Evolutionary conservation across 106 monocot genomes (phyloP).

Genomic region (Dendrobium nobile): DNA sequence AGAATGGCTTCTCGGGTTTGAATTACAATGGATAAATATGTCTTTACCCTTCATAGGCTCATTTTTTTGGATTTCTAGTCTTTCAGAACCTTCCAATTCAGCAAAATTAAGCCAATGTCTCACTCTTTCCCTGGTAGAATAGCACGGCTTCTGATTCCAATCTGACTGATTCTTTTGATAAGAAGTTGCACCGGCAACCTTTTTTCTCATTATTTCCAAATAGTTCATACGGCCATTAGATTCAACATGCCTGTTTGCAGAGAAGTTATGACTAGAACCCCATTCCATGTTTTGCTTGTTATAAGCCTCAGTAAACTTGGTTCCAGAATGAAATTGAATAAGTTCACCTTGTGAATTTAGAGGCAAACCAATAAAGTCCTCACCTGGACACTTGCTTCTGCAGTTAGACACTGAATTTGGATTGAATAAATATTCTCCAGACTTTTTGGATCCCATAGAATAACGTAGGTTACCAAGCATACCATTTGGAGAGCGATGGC

Average conservation of each 20-base stretch:
- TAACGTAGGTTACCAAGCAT: conserved; percentile 13
- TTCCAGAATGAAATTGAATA: conserved; percentile 33
- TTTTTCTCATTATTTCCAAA: conserved; percentile 8
- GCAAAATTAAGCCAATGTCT: conserved; percentile 15
- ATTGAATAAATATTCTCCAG: neutral
- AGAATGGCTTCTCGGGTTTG: conserved; percentile 2
- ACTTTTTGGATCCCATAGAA: conserved; percentile 16
- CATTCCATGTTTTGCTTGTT: conserved; percentile 21
- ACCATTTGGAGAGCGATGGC: conserved; percentile 2
- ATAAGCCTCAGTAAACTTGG: conserved; percentile 21
- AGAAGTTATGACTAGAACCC: neutral
- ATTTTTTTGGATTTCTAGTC: conserved; percentile 17
- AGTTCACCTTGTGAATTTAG: conserved; percentile 75
- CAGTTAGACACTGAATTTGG: conserved; percentile 7
- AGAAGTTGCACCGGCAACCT: conserved; percentile 7
- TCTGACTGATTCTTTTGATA: conserved; percentile 11
- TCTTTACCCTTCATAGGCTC: conserved; percentile 2
- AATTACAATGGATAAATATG: conserved; percentile 1
- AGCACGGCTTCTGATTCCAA: conserved; percentile 20
- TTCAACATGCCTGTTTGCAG: neutral
- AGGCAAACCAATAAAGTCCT: conserved; percentile 53
- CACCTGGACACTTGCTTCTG: conserved; percentile 12
- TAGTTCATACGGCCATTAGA: conserved; percentile 8
- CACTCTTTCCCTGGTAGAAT: conserved; percentile 10
- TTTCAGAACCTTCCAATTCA: conserved; percentile 13